phyloP scores from a whole-genome alignment of 768 basidiomycete species.

The Boletellus ananas region DNA sequence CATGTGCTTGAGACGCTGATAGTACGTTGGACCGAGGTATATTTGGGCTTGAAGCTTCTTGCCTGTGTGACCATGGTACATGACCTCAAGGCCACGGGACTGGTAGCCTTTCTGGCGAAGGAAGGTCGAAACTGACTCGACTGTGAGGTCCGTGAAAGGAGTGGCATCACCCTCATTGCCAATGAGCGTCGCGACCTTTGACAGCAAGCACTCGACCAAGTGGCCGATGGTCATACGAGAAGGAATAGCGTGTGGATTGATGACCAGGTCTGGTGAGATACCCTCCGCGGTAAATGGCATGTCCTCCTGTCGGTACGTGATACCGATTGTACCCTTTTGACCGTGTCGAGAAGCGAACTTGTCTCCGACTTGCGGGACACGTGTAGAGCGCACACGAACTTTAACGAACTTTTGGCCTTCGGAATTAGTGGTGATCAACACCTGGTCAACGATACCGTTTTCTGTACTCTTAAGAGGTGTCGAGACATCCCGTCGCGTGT shows the following conservation, averaged over 20 bases:
- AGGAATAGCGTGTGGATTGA: slow-evolving; percentile 99
- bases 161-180: slow-evolving; percentile 99
- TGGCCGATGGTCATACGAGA: slow-evolving; percentile 99
- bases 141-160: slow-evolving; percentile 96
- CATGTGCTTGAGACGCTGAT: slow-evolving; percentile 99
- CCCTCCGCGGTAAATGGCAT: slow-evolving; percentile 99
- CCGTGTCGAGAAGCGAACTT: slow-evolving; percentile 99
- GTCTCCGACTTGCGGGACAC: slow-evolving; percentile 97
- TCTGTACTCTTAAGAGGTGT: slow-evolving; percentile 98
- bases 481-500: slow-evolving; percentile 93
- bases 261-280: slow-evolving; percentile 94
- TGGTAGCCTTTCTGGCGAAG: slow-evolving; percentile 91
- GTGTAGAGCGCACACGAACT: slow-evolving; percentile 91
- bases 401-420: slow-evolving; percentile 99
- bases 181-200: slow-evolving; percentile 93
- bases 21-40: slow-evolving; percentile 98
- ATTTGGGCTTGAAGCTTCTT: slow-evolving; percentile 96
- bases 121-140: slow-evolving; percentile 94
- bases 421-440: slow-evolving; percentile 91
- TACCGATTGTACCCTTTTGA: slow-evolving; percentile 99
- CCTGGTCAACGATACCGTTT: slow-evolving; percentile 96
- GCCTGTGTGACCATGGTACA: slow-evolving; percentile 99
- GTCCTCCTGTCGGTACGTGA: slow-evolving; percentile 99
- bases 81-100: slow-evolving; percentile 93
- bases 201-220: slow-evolving; percentile 95